Base-by-base conservation (phyloP, 305 asterid species). In the Fraxinus dipetala region DNA sequence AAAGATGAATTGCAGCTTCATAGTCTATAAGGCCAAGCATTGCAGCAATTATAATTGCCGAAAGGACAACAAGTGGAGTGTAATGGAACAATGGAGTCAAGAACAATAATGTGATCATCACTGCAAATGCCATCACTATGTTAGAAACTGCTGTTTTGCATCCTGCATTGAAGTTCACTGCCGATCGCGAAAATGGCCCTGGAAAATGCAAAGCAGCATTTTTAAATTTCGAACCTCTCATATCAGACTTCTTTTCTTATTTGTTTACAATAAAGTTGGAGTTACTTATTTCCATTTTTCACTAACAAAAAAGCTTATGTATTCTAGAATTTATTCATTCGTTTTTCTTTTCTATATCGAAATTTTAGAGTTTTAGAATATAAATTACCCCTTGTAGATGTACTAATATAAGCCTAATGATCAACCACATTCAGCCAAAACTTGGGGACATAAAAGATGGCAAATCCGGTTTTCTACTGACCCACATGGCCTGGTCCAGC, bases 1-100 rank as follows among this genome's bases (percentile, higher is more conserved):
- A 95, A 0, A 95, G 93, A 82, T 95, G 99, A 77, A 91, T 89
- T 1, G 99, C 98, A 0, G 95, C 97, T 61, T 94, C 92, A 65
- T 94, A 94, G 89, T 95, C 97, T 2, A 95, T 89, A 65, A 95
- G 94, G 74, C 99, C 97, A 26, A 95, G 97, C 99, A 95, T 95
- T 48, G 99, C 99, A 0, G 98, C 89, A 0, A 94, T 82, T 14
- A 95, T 95, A 40, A 95, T 95, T 5, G 98, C 78, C 0, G 99
- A 88, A 22, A 95, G 90, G 9, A 95, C 99, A 76, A 95, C 99
- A 0, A 90, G 81, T 0, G 99, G 99, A 1, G 98, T 95, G 96
- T 89, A 95, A 69, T 93, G 93, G 80, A 95, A 94, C 61, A 95
- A 56, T 0, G 99, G 99, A 0, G 98, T 94, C 1, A 94, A 89